Conservation (phyloP, 441 rosid genomes). For the Populus hybrid region DNA sequence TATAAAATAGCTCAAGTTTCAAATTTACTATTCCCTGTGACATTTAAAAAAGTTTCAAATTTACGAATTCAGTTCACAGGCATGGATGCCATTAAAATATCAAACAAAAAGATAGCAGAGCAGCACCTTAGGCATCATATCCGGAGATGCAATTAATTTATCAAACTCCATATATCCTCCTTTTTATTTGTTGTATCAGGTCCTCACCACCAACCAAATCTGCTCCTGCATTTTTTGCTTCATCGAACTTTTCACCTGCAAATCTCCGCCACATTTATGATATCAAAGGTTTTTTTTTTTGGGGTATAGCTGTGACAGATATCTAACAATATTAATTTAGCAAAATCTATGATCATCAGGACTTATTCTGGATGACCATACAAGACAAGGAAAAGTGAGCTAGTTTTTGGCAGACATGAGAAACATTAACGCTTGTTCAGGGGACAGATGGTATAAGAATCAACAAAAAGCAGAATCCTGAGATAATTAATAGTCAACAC, state of each 20-base stretch:
- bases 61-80: not conserved
- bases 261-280: conserved; percentile 15
- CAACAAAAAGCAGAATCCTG: not conserved
- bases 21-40: not conserved
- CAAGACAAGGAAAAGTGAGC: not conserved
- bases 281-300: not conserved
- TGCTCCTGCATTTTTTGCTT: conserved; percentile 96
- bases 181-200: conserved; percentile 84
- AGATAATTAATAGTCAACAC: not conserved
- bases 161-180: conserved; percentile 97
- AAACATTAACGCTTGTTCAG: not conserved
- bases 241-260: conserved; percentile 94
- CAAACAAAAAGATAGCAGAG: conserved; percentile 21
- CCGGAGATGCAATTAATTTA: conserved; percentile 96
- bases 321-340: not conserved
- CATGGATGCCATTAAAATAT: not conserved
- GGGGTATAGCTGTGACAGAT: not conserved
- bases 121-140: conserved; percentile 98
- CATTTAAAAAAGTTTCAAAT: not conserved
- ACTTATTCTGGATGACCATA: not conserved
- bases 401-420: not conserved
- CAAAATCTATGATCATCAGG: not conserved
- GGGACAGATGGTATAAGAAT: not conserved
- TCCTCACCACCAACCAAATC: conserved; percentile 98
- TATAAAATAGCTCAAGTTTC: not conserved